Evolutionary conservation across 768 basidiomycete genomes (phyloP).

Genomic region (Pleurotus citrinopileatus): DNA sequence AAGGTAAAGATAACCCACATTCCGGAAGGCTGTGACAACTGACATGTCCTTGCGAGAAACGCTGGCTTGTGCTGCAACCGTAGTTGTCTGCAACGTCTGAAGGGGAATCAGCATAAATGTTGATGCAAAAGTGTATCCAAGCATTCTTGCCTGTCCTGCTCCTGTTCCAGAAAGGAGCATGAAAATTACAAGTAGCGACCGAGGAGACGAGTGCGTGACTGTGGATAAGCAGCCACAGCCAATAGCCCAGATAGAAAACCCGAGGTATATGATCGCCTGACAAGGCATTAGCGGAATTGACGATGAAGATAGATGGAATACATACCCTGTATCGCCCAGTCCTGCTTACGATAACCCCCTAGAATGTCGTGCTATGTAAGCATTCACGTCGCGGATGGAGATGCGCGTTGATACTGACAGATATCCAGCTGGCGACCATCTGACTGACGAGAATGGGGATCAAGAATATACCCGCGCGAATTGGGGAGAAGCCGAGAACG

Average conservation of each 20-base stretch:
- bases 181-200: slow-evolving; percentile 52
- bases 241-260: slow-evolving; percentile 68
- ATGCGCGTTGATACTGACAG: slow-evolving; percentile 33
- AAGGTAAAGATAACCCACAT: slow-evolving; percentile 31
- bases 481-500: slow-evolving; percentile 62
- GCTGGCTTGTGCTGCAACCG: slow-evolving; percentile 71
- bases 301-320: neutral
- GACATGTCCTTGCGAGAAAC: slow-evolving; percentile 73
- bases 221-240: slow-evolving; percentile 72
- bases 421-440: slow-evolving; percentile 52
- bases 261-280: slow-evolving; percentile 56
- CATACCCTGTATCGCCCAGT: slow-evolving; percentile 62
- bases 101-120: neutral
- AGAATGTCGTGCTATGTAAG: neutral
- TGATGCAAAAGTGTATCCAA: slow-evolving; percentile 19
- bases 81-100: slow-evolving; percentile 62
- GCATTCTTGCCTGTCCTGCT: slow-evolving; percentile 48
- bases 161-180: slow-evolving; percentile 61
- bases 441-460: slow-evolving; percentile 69
- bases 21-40: slow-evolving; percentile 67
- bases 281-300: neutral
- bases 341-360: slow-evolving; percentile 61
- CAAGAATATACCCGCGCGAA: slow-evolving; percentile 55
- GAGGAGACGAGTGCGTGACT: slow-evolving; percentile 43
- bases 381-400: neutral